Evolutionary conservation across 805 yeast genomes (phyloP).

Genomic region (Kuraishia capsulata): DNA sequence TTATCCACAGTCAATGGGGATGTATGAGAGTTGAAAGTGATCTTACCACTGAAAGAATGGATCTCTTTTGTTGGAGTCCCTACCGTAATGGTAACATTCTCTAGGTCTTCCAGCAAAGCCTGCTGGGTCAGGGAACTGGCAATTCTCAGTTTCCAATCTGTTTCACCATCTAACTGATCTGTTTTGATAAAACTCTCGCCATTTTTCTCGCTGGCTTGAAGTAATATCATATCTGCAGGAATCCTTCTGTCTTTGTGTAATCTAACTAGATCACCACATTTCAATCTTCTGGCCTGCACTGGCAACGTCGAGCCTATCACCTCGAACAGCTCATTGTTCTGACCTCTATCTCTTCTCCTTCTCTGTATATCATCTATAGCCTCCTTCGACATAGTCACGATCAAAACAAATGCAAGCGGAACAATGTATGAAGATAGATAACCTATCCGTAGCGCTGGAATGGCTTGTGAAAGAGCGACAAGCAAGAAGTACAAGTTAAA

Average conservation of each 20-base stretch:
- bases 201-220: slow-evolving; percentile 70
- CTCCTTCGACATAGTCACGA: slow-evolving; percentile 92
- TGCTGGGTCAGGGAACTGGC: slow-evolving; percentile 70
- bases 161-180: slow-evolving; percentile 97
- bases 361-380: slow-evolving; percentile 91
- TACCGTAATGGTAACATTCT: slow-evolving; percentile 51
- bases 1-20: slow-evolving; percentile 76
- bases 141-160: slow-evolving; percentile 93
- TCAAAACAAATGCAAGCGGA: slow-evolving; percentile 86
- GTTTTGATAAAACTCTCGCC: slow-evolving; percentile 95
- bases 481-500: slow-evolving; percentile 86
- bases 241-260: slow-evolving; percentile 76
- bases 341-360: slow-evolving; percentile 81
- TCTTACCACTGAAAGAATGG: slow-evolving; percentile 70
- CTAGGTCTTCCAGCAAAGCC: slow-evolving; percentile 39
- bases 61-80: slow-evolving; percentile 82
- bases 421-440: slow-evolving; percentile 88
- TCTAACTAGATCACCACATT: slow-evolving; percentile 80
- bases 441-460: slow-evolving; percentile 88
- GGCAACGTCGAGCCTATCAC: slow-evolving; percentile 39
- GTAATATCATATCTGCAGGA: slow-evolving; percentile 86
- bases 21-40: slow-evolving; percentile 48
- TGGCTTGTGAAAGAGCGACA: slow-evolving; percentile 88
- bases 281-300: slow-evolving; percentile 52
- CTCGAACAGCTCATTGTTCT: slow-evolving; percentile 76